phyloP scores from a whole-genome alignment of 768 basidiomycete genomes.

The Hysterangium stoloniferum region DNA sequence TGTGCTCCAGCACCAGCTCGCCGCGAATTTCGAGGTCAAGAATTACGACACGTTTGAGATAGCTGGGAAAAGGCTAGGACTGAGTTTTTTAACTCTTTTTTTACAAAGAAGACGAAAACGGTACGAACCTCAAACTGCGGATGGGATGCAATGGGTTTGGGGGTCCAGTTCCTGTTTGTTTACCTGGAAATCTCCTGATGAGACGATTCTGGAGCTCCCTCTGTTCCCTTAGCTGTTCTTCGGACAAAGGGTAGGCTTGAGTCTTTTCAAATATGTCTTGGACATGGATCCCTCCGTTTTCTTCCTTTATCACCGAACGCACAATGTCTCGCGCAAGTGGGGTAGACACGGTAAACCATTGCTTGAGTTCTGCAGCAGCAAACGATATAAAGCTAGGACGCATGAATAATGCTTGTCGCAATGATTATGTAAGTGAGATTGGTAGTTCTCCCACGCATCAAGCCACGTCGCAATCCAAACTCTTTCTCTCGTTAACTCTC shows the following conservation, averaged over 20 bases:
- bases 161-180: neutral
- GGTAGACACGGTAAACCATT: conserved; percentile 2
- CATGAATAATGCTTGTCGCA: conserved; percentile 4
- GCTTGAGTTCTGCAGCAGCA: neutral
- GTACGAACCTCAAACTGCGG: conserved; percentile 7
- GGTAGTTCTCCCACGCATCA: conserved; percentile 1
- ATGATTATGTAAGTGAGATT: too few relatives aligned
- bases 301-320: neutral
- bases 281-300: neutral
- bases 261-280: neutral
- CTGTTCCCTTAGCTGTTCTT: neutral
- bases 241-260: neutral
- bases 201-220: neutral
- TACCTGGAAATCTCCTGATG: neutral
- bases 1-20: conserved; percentile 2
- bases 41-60: conserved; percentile 11
- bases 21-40: conserved; percentile 8
- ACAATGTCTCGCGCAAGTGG: neutral
- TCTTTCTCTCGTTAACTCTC: conserved; percentile 10
- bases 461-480: conserved; percentile 9
- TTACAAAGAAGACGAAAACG: neutral
- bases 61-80: conserved; percentile 2
- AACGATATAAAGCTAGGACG: neutral
- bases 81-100: too few relatives aligned
- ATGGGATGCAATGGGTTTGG: conserved; percentile 10